Conservation (phyloP, 768 basidiomycete genomes). For the Baorangia bicolor region DNA sequence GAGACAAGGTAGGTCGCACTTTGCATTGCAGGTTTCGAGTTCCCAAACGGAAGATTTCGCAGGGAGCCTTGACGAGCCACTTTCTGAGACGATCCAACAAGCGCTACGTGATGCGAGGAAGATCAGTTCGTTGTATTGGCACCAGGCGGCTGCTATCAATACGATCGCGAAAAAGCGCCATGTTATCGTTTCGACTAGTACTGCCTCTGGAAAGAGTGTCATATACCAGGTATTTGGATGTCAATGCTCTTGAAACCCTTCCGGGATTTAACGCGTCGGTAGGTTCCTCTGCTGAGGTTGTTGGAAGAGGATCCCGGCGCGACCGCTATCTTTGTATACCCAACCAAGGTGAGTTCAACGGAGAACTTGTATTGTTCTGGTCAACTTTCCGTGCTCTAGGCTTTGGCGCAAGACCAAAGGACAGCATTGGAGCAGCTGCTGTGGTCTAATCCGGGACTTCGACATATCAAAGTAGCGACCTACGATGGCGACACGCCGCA, state of each 20-base stretch:
- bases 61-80: slow-evolving; percentile 52
- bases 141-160: slow-evolving; percentile 73
- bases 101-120: slow-evolving; percentile 59
- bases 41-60: neutral
- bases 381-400: slow-evolving; percentile 41
- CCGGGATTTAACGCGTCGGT: neutral
- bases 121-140: slow-evolving; percentile 62
- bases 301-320: slow-evolving; percentile 59
- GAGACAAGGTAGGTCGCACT: slow-evolving; percentile 42
- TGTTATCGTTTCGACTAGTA: slow-evolving; percentile 88
- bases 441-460: slow-evolving; percentile 57
- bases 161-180: slow-evolving; percentile 55
- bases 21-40: neutral
- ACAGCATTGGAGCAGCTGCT: slow-evolving; percentile 67
- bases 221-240: slow-evolving; percentile 69
- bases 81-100: slow-evolving; percentile 54
- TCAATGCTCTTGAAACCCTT: neutral
- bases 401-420: slow-evolving; percentile 87
- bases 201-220: slow-evolving; percentile 86
- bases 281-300: slow-evolving; percentile 71
- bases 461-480: slow-evolving; percentile 63
- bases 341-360: slow-evolving; percentile 63
- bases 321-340: slow-evolving; percentile 84
- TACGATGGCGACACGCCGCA: slow-evolving; percentile 89
- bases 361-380: neutral